Evolutionary conservation across 2,329 filamentous ascomycete species (phyloP), one percentile per base, ranked within the genome.

Genomic region (Fusarium domesticum): DNA sequence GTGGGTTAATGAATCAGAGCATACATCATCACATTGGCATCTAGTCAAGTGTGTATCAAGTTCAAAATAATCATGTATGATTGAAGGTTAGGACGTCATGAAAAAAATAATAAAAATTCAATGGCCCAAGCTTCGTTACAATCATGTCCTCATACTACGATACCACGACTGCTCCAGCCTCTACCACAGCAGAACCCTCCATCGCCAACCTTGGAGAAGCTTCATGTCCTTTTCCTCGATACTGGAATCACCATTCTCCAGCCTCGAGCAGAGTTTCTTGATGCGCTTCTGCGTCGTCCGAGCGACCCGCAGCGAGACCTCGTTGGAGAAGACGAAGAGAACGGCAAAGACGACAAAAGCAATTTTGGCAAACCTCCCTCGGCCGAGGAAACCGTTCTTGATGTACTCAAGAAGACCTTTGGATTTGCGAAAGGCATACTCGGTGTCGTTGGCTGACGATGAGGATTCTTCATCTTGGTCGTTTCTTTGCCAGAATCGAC

Each of bases 301-400:
- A 10, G 75, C 76, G 4, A 80, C 76, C 5, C 77, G 71, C 36
- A 81, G 58, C 40, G 74, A 70, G 16, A 82, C 77, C 60, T 82
- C 78, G 57, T 78, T 80, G 55, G 74, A 72, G 50, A 82, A 82
- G 11, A 81, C 71, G 58, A 78, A 81, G 31, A 81, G 64, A 16
- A 79, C 73, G 3, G 76, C 73, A 50, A 81, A 75, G 3, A 81
- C 75, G 23, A 81, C 73, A 50, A 78, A 73, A 7, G 74, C 73
- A 8, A 80, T 49, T 28, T 71, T 72, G 1, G 77, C 76, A 18
- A 79, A 59, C 2, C 69, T 59, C 12, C 72, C 71, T 12, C 66
- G 68, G 5, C 74, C 70, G 8, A 70, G 63, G 1, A 76, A 59
- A 6, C 70, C 67, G 35, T 67, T 62, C 42, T 74, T 66, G 56